Conservation (phyloP, 768 basidiomycete genomes). For the Mycena vulgaris region DNA sequence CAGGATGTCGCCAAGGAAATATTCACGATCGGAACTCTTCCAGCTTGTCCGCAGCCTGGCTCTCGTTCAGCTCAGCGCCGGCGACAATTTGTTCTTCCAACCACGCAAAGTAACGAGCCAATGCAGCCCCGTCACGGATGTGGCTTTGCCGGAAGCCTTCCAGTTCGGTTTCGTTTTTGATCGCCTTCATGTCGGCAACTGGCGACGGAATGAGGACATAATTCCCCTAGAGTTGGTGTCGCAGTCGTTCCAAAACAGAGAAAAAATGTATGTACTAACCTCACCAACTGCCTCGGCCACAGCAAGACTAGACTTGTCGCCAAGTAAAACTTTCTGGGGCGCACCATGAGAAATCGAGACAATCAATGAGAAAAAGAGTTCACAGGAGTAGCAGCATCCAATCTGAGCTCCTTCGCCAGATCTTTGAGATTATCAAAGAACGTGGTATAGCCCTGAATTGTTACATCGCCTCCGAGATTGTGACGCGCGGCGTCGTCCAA, state of each 20-base stretch:
- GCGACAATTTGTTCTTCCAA: conserved; percentile 85
- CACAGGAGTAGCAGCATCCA: conserved; percentile 53
- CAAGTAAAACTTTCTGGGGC: conserved; percentile 80
- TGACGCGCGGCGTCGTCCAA: conserved; percentile 59
- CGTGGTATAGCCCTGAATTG: conserved; percentile 77
- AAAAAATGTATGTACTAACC: conserved; percentile 53
- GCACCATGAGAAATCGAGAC: background rate
- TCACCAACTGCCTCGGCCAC: conserved; percentile 85
- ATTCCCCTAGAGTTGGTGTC: conserved; percentile 61
- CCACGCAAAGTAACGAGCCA: conserved; percentile 95
- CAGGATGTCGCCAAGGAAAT: background rate
- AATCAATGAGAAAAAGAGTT: conserved; percentile 18
- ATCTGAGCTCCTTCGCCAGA: conserved; percentile 55
- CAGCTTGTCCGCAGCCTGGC: conserved; percentile 83
- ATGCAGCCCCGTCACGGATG: conserved; percentile 90
- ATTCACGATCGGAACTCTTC: conserved; percentile 84
- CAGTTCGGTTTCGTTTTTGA: conserved; percentile 87
- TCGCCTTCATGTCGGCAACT: conserved; percentile 82
- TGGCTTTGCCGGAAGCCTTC: conserved; percentile 93
- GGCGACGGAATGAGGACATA: conserved; percentile 78
- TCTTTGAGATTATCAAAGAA: conserved; percentile 77
- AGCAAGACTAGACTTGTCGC: conserved; percentile 85
- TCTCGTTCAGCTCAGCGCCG: conserved; percentile 79
- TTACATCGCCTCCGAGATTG: conserved; percentile 72
- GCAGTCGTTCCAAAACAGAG: background rate